Conservation (phyloP, 139 green algal species). For the Asterochloris sp. region DNA sequence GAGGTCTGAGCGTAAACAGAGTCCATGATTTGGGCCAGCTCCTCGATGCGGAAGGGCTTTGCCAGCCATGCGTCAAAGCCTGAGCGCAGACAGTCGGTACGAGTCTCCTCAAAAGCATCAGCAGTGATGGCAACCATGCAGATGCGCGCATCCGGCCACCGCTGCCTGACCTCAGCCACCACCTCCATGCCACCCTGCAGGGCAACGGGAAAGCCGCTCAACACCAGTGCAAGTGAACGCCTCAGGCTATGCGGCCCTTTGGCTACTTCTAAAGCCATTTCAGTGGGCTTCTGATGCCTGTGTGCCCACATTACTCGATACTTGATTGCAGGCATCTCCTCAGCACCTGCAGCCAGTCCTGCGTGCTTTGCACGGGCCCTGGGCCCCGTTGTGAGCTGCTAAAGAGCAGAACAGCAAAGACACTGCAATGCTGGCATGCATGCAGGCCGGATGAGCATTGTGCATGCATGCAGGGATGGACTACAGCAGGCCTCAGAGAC, state of each 20-base stretch:
- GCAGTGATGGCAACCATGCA: slow-evolving; percentile 71
- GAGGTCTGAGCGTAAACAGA: background rate
- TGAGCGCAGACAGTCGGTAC: slow-evolving; percentile 56
- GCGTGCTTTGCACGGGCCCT: too few relatives aligned
- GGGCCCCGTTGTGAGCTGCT: too few relatives aligned
- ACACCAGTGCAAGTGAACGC: too few relatives aligned
- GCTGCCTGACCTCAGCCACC: slow-evolving; percentile 42
- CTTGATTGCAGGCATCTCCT: too few relatives aligned
- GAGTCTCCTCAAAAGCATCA: slow-evolving; percentile 78
- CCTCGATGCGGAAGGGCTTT: slow-evolving; percentile 78
- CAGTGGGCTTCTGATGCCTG: too few relatives aligned
- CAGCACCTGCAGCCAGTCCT: too few relatives aligned
- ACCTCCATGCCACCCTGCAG: slow-evolving; percentile 64
- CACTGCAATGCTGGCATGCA: background rate
- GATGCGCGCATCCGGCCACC: slow-evolving; percentile 33
- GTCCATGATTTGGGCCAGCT: slow-evolving; percentile 56
- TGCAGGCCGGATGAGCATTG: background rate
- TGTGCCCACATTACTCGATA: too few relatives aligned
- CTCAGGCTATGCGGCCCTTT: too few relatives aligned
- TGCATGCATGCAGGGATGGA: background rate
- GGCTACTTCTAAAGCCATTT: too few relatives aligned
- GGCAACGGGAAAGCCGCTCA: background rate
- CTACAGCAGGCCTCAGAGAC: background rate
- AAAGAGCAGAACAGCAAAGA: background rate
- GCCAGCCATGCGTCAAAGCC: slow-evolving; percentile 77